Conservation (phyloP, 192 early-diverging fungal genomes). For the Coemansia sp. region DNA sequence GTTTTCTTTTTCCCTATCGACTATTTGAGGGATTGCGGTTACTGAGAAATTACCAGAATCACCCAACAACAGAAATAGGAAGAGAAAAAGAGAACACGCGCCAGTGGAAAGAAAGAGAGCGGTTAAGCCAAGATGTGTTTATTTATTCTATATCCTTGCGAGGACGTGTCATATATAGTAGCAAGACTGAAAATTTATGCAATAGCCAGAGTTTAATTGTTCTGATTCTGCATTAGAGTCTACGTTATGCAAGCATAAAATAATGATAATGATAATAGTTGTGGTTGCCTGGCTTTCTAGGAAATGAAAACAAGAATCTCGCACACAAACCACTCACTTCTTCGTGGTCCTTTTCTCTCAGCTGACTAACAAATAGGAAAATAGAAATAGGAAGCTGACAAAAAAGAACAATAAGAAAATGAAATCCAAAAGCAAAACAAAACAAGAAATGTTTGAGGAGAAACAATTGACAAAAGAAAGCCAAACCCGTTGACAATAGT, state of each 20-base stretch:
- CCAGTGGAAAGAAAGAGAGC: neutral
- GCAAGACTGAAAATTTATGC: neutral
- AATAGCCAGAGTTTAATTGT: conserved; percentile 1
- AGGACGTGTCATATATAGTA: neutral
- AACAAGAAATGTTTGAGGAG: neutral
- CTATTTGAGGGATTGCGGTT: neutral
- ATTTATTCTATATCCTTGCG: neutral
- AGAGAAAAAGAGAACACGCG: neutral
- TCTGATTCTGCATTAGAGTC: neutral
- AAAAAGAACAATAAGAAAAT: conserved; percentile 4
- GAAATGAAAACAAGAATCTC: neutral
- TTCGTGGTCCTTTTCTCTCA: neutral
- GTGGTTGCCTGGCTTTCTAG: too few species aligned
- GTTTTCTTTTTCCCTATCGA: neutral
- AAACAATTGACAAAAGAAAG: neutral
- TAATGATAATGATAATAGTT: too few species aligned
- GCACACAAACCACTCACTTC: neutral
- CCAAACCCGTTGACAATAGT: neutral
- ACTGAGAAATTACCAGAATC: conserved; percentile 1
- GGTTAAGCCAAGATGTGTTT: neutral
- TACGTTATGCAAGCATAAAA: neutral
- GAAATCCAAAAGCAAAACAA: neutral
- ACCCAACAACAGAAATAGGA: neutral
- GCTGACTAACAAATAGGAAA: conserved; percentile 2
- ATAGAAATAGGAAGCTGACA: conserved; percentile 5